Conservation (phyloP, 352 stramenopile species). For the Phytophthora quininea region DNA sequence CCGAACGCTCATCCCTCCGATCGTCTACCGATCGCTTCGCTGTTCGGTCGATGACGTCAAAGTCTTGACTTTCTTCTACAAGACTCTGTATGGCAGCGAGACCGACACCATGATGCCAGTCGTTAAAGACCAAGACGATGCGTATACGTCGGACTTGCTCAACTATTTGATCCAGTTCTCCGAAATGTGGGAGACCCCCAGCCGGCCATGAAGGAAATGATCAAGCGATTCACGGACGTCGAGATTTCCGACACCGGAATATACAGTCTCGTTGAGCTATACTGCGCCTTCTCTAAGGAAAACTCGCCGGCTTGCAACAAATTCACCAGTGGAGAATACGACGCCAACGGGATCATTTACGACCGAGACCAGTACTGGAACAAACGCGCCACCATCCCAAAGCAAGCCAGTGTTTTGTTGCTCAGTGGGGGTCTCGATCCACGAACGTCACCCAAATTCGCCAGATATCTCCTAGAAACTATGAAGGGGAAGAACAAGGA, state of each 20-base stretch:
- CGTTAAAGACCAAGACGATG: slow-evolving; percentile 27
- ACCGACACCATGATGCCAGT: too few relatives aligned
- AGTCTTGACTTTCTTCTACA: slow-evolving; percentile 36
- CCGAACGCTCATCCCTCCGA: slow-evolving; percentile 40
- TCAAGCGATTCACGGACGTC: slow-evolving; percentile 18
- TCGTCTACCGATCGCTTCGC: slow-evolving; percentile 47
- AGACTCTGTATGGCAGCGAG: slow-evolving; percentile 2
- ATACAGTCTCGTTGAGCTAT: slow-evolving; percentile 25
- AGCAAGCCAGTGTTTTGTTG: slow-evolving; percentile 39
- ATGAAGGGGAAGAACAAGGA: slow-evolving; percentile 34
- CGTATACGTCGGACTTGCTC: slow-evolving; percentile 29
- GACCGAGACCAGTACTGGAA: slow-evolving; percentile 55
- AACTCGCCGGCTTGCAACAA: slow-evolving; percentile 27
- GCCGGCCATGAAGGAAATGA: slow-evolving; percentile 6
- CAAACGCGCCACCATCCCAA: slow-evolving; percentile 33
- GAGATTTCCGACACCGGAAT: slow-evolving; percentile 12
- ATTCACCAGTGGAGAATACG: slow-evolving; percentile 12
- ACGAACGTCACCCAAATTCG: slow-evolving; percentile 53
- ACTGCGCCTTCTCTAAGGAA: slow-evolving; percentile 54
- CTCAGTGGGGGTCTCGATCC: slow-evolving; percentile 45
- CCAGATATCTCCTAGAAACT: slow-evolving; percentile 27
- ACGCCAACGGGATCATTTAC: slow-evolving; percentile 29
- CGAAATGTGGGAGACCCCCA: slow-evolving; percentile 54
- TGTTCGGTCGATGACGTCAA: slow-evolving; percentile 36
- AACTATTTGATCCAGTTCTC: slow-evolving; percentile 61